These are phyloP conservation scores for Vitis amurensis DNA, from an alignment of 164 flowering plant genomes.

Conservation along the genomic window DNA sequence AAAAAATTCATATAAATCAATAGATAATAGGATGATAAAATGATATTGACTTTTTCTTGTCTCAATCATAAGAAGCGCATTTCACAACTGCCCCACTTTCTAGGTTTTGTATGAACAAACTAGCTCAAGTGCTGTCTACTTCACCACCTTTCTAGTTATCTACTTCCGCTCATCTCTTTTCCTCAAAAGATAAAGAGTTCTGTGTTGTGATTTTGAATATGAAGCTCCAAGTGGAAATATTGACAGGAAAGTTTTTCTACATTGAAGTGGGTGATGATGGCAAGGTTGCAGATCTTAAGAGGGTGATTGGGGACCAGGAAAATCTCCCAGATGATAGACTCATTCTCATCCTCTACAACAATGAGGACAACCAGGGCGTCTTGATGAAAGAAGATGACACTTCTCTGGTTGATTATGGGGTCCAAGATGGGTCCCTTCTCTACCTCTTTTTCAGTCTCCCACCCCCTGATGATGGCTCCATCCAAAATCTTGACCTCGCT, in stretches of 20 bases:
- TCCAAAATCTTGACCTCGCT: background rate
- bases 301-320: conserved; percentile 40
- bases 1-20: too few relatives aligned
- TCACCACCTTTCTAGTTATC: conserved; percentile 13
- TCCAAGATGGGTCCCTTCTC: conserved; percentile 46
- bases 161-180: background rate
- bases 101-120: conserved; percentile 5
- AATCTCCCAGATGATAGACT: conserved; percentile 40
- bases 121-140: conserved; percentile 21
- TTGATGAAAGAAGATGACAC: conserved; percentile 15
- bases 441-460: conserved; percentile 30
- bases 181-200: background rate
- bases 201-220: conserved; percentile 10
- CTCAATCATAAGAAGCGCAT: too few relatives aligned
- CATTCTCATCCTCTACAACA: conserved; percentile 19
- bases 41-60: too few relatives aligned
- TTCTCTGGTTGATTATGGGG: conserved; percentile 33
- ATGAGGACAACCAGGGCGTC: background rate
- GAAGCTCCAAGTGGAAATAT: conserved; percentile 44
- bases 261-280: conserved; percentile 37
- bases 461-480: conserved; percentile 20
- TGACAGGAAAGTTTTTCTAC: conserved; percentile 46
- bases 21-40: too few relatives aligned
- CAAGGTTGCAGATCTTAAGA: conserved; percentile 43
- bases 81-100: too few relatives aligned